Conservation (phyloP, 192 early-diverging fungal species). For the Lunasporangiospora selenospora region DNA sequence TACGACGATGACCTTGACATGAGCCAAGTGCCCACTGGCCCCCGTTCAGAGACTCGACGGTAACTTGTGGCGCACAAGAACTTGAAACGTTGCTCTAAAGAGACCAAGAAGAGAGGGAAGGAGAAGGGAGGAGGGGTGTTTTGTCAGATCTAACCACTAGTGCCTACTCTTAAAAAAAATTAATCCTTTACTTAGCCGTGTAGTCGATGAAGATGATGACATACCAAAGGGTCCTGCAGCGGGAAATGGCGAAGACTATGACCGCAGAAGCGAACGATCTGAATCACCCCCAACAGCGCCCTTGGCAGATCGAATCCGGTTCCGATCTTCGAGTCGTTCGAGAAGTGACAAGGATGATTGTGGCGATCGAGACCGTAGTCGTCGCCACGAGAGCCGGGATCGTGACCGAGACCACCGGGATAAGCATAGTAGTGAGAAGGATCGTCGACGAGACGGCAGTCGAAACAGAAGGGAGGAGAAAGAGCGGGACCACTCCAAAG, state of each 20-base stretch:
- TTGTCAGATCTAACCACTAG: conserved; percentile 1
- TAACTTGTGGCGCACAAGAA: neutral
- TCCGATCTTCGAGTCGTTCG: conserved; percentile 27
- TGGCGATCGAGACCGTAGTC: conserved; percentile 5
- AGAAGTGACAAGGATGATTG: conserved; percentile 16
- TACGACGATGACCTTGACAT: conserved; percentile 39
- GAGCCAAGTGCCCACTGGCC: conserved; percentile 44
- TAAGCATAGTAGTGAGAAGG: conserved; percentile 4
- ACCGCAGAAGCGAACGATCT: conserved; percentile 2
- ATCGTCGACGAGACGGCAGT: neutral
- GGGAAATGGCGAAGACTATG: conserved; percentile 5
- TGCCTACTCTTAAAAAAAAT: neutral
- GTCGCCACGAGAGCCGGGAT: neutral
- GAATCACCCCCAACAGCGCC: conserved; percentile 35
- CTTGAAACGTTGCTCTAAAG: conserved; percentile 8
- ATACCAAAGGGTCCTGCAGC: neutral
- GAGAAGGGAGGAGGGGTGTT: conserved; percentile 27
- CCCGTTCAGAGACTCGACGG: conserved; percentile 30
- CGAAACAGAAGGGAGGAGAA: neutral
- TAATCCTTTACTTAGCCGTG: too few species aligned
- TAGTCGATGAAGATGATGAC: neutral
- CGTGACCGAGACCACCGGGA: conserved; percentile 2
- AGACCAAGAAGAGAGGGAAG: conserved; percentile 32
- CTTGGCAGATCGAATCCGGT: conserved; percentile 24
- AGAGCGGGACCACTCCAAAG: neutral